Percentiles rank a stretch among this genome's conserved stretches.
Conservation (phyloP, 768 basidiomycete genomes). For the Lentinula raphanica region DNA sequence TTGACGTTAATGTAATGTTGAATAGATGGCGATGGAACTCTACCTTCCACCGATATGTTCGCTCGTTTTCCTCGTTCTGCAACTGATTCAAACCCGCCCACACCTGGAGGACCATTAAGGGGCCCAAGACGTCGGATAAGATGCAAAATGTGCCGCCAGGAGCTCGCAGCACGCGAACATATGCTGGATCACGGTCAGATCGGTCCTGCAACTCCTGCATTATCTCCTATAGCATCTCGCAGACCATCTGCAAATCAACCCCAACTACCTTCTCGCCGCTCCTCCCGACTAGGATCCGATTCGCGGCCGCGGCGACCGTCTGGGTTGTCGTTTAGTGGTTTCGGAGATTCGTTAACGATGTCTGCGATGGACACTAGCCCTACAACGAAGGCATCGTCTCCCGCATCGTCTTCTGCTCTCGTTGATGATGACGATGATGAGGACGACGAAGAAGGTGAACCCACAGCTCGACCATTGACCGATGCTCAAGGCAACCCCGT, state of each 20-base stretch:
- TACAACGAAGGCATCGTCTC: background rate
- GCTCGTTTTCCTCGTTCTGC: conserved; percentile 68
- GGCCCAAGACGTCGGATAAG: conserved; percentile 61
- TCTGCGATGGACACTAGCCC: conserved; percentile 13
- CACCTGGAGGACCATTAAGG: conserved; percentile 46
- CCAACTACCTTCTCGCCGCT: conserved; percentile 15
- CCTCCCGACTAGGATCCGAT: conserved; percentile 17
- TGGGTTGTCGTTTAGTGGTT: conserved; percentile 18
- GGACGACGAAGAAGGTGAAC: conserved; percentile 16
- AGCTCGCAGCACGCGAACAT: conserved; percentile 86
- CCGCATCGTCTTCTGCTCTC: too few species aligned
- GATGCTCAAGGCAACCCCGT: background rate
- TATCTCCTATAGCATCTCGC: conserved; percentile 46
- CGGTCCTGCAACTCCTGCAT: conserved; percentile 54
- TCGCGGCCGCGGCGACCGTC: conserved; percentile 29
- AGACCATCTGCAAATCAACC: conserved; percentile 25
- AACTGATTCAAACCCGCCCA: conserved; percentile 52
- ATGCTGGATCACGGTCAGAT: conserved; percentile 89
- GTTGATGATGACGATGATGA: conserved; percentile 6
- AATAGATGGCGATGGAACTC: conserved; percentile 69
- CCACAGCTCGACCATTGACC: conserved; percentile 10
- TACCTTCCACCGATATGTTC: conserved; percentile 66
- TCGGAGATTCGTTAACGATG: conserved; percentile 32
- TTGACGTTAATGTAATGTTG: background rate
- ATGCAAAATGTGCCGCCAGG: conserved; percentile 89